These are phyloP conservation scores for Colletotrichum euphorbiae DNA, from an alignment of 2,329 filamentous ascomycete genomes.

Conservation along the genomic window DNA sequence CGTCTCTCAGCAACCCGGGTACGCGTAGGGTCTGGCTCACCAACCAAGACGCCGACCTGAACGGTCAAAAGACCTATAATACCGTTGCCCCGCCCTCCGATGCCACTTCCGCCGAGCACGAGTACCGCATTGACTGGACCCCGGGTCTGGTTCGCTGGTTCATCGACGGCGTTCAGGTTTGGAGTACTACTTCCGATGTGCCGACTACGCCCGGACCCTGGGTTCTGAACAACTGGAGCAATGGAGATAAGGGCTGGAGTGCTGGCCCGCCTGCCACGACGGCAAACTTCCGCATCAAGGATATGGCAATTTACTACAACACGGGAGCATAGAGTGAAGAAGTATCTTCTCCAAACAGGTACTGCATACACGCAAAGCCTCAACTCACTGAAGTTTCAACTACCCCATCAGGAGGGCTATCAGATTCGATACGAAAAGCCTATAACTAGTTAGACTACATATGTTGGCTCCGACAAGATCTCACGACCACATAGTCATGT, in stretches of 20 bases:
- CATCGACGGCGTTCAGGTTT: constrained; percentile 45
- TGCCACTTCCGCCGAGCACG: constrained; percentile 46
- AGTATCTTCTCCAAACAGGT: no score
- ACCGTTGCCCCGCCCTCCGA: constrained; percentile 40
- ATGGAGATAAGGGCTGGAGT: constrained; percentile 47
- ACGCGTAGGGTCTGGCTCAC: constrained; percentile 46
- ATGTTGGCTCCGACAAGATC: no score
- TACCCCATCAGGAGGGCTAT: no score
- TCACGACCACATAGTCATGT: no score
- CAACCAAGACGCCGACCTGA: constrained; percentile 46
- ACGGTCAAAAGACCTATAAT: constrained; percentile 40
- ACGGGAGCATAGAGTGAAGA: constrained; percentile 25
- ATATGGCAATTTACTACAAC: constrained; percentile 47
- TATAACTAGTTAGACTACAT: no score
- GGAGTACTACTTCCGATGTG: constrained; percentile 45
- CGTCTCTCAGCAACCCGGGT: constrained; percentile 45
- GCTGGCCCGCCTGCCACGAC: constrained; percentile 45
- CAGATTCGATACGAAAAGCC: no score
- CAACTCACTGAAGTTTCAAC: no score
- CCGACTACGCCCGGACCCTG: constrained; percentile 44
- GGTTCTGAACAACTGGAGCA: constrained; percentile 50
- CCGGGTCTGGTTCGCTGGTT: constrained; percentile 43
- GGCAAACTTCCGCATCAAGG: constrained; percentile 45
- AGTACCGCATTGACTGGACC: constrained; percentile 49
- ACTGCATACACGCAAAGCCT: no score